Percentiles rank a stretch among this genome's conserved stretches.
Conservation (phyloP, 495 filamentous ascomycete genomes). For the Penicillium riverlandense region DNA sequence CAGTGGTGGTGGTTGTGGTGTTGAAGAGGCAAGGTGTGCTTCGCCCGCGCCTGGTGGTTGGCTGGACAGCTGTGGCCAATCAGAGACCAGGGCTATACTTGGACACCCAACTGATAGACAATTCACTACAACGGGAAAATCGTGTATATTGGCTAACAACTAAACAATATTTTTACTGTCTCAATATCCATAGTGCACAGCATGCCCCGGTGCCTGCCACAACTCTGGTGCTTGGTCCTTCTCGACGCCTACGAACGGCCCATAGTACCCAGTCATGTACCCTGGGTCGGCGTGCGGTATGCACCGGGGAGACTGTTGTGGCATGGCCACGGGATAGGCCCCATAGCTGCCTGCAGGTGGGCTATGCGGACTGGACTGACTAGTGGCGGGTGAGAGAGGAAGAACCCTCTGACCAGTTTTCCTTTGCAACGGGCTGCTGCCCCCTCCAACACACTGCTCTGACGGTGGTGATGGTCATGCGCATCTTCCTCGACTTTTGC, state of each 20-base stretch:
- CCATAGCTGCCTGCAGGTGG: constrained; percentile 7
- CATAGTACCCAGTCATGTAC: constrained; percentile 9
- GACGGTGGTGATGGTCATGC: too few species aligned
- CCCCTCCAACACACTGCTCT: too few species aligned
- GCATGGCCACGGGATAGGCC: constrained; percentile 7
- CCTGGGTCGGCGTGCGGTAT: neutral
- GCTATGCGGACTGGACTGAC: constrained; percentile 19
- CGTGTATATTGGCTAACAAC: neutral
- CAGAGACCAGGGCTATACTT: neutral
- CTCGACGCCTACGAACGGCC: too few species aligned
- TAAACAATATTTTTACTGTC: neutral
- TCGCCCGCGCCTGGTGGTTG: constrained; percentile 5
- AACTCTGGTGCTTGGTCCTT: neutral
- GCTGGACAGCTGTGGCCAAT: neutral
- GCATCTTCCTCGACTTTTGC: too few species aligned
- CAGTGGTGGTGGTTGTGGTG: too few species aligned
- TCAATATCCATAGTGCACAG: constrained; percentile 15
- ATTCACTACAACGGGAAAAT: too few species aligned
- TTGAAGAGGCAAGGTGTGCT: constrained; percentile 4
- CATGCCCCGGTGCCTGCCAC: constrained; percentile 10
- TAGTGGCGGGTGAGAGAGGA: constrained; percentile 15
- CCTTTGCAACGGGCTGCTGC: too few species aligned
- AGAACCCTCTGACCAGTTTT: neutral
- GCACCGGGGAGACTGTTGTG: neutral
- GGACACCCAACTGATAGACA: too few species aligned